Evolutionary conservation across 2,329 filamentous ascomycete genomes (phyloP).

Genomic region (Nemania sp.): DNA sequence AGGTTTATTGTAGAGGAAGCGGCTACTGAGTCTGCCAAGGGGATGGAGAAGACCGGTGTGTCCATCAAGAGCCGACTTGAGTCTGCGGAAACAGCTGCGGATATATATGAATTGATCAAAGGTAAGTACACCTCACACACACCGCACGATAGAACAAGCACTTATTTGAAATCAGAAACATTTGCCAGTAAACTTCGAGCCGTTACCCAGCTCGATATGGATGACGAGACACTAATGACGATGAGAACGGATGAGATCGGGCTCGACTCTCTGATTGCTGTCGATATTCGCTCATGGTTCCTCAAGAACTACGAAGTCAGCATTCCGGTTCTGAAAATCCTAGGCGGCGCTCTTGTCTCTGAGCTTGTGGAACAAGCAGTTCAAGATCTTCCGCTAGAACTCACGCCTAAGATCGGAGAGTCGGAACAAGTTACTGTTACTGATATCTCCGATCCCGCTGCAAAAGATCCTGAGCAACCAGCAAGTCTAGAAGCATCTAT

Average conservation of each 20-base stretch:
- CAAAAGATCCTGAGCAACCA: constrained; percentile 4
- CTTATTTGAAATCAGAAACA: not conserved
- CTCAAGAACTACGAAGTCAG: not conserved
- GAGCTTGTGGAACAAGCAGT: not conserved
- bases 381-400: not conserved
- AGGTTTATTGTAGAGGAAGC: not conserved
- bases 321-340: not conserved
- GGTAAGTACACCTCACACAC: not conserved
- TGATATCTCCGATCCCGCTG: not conserved
- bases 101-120: not conserved
- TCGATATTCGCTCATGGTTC: not conserved
- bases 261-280: not conserved
- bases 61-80: not conserved
- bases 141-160: not conserved
- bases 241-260: not conserved
- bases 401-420: not conserved
- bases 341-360: not conserved
- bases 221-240: not conserved
- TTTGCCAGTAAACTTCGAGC: not conserved
- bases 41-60: not conserved
- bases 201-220: not conserved
- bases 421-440: not conserved
- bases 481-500: no score
- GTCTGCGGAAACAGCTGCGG: not conserved
- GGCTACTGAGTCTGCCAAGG: not conserved